Percentiles rank a stretch among this genome's conserved stretches.
These are phyloP conservation scores for Mallotus repandus DNA, from an alignment of 441 rosid species.

Conservation along the genomic window DNA sequence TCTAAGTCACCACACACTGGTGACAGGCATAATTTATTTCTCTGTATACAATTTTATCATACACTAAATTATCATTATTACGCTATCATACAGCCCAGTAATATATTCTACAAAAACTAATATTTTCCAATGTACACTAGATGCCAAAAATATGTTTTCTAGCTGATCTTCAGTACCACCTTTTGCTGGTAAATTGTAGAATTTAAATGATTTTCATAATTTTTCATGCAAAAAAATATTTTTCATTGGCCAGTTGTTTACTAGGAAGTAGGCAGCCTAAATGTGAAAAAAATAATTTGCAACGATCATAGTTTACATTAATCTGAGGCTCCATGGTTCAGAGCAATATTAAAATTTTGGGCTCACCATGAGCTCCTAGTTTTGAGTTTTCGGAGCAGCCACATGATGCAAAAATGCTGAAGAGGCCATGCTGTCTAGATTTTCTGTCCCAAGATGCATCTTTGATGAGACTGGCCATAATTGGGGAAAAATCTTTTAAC, in stretches of 20 bases:
- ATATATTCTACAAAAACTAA: no score
- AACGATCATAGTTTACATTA: neutral
- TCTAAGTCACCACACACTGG: no score
- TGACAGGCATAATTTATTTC: no score
- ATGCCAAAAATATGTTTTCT: no score
- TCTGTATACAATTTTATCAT: no score
- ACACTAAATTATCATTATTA: no score
- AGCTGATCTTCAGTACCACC: no score
- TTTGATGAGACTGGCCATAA: neutral
- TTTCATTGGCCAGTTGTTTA: neutral
- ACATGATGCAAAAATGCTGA: conserved; percentile 5
- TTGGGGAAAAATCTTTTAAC: neutral
- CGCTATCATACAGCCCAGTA: no score
- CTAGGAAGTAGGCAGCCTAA: neutral
- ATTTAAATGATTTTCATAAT: no score
- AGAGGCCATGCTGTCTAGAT: neutral
- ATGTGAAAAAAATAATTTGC: neutral
- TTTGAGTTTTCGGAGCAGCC: conserved; percentile 1
- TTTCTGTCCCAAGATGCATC: neutral
- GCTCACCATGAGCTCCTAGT: neutral
- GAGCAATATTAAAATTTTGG: neutral
- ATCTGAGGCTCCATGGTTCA: neutral
- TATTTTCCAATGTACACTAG: no score
- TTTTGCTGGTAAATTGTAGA: no score
- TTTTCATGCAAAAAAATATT: no score